These are phyloP conservation scores for Brasilioporus rufonigricans DNA, from an alignment of 768 basidiomycete genomes.

Conservation along the genomic window DNA sequence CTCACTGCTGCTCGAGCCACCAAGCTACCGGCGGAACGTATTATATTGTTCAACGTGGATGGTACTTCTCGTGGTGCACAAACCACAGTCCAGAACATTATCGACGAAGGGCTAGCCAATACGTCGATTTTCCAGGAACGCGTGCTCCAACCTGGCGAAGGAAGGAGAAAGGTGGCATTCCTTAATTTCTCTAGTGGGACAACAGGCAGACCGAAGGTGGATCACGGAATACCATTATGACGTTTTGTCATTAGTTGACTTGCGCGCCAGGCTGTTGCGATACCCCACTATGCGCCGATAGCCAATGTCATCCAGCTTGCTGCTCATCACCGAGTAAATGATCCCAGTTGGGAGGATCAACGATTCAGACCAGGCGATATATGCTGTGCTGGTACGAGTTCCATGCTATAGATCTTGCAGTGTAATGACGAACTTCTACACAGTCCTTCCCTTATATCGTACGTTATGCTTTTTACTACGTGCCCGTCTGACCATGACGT, in stretches of 20 bases:
- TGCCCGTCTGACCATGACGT: neutral
- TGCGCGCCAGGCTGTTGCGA: constrained; percentile 50
- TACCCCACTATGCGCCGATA: constrained; percentile 57
- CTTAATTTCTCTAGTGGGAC: constrained; percentile 75
- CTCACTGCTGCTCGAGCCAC: constrained; percentile 40
- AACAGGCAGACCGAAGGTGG: constrained; percentile 75
- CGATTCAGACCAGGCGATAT: constrained; percentile 62
- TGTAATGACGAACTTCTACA: neutral
- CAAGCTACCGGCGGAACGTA: constrained; percentile 42
- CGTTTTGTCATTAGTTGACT: neutral
- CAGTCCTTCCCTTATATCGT: constrained; percentile 66
- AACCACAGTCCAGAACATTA: constrained; percentile 44
- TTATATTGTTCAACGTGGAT: constrained; percentile 41
- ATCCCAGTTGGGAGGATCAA: constrained; percentile 43
- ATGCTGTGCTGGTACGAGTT: constrained; percentile 50
- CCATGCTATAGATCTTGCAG: neutral
- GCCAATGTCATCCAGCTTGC: constrained; percentile 63
- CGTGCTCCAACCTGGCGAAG: constrained; percentile 55
- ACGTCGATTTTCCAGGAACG: constrained; percentile 46
- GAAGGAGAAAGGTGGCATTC: constrained; percentile 66
- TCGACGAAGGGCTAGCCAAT: constrained; percentile 45
- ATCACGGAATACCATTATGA: neutral
- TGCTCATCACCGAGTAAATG: constrained; percentile 48
- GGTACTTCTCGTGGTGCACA: constrained; percentile 11
- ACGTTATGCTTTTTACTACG: constrained; percentile 19